Base-by-base conservation (phyloP, 2,329 filamentous ascomycete genomes). In the Fusarium floridanum region DNA sequence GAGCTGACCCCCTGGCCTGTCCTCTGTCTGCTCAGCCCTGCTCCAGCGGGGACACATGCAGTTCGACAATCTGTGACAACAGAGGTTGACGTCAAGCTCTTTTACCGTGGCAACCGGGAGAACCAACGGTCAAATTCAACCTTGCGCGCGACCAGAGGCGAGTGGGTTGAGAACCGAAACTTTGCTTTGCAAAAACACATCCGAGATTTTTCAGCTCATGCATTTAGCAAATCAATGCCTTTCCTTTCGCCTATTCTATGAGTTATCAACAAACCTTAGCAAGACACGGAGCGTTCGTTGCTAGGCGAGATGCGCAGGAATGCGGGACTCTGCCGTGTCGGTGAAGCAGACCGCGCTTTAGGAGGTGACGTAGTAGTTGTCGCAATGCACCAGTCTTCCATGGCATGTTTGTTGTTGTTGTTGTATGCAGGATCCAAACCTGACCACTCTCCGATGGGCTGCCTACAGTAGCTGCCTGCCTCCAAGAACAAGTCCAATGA, bases 21-120 rank as follows among this genome's bases (percentile, higher is more conserved):
- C 32, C 32, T 43, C 32, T 22, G 34, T 34, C 37, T 62, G 50
- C 60, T 75, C 66, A 75, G 72, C 72, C 72, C 72, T 75, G 72
- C 59, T 64, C 60, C 60, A 39, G 66, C 53, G 43, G 57, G 45
- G 37, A 39, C 53, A 17, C 22, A 39, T 36, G 53, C 62, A 65
- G 36, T 59, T 59, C 39, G 37, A 59, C 62, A 59, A 45, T 53
- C 57, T 39, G 45, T 32, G 60, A 43, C 60, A 41, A 43, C 24
- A 56, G 29, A 24, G 48, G 11, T 70, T 75, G 68, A 75, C 63
- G 70, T 75, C 72, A 71, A 64, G 12, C 41, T 11, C 16, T 17
- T 59, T 24, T 60, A 61, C 72, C 63, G 10, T 60, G 63, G 73
- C 70, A 75, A 75, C 72, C 22, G 48, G 64, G 22, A 37, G 56